Evolutionary conservation across 2,329 filamentous ascomycete species (phyloP).

Genomic region (Arthrobotrys sinensis): DNA sequence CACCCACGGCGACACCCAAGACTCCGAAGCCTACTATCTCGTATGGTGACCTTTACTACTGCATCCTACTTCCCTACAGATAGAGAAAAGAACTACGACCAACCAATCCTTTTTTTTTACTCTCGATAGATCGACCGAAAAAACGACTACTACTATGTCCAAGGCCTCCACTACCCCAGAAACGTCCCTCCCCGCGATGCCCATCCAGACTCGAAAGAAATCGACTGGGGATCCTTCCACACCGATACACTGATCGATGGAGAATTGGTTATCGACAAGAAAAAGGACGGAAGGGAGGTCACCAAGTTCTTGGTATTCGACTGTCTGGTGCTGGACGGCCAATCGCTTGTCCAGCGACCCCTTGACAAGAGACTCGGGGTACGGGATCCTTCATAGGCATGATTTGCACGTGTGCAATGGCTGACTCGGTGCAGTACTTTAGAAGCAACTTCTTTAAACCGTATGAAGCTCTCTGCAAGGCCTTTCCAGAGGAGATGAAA

Average conservation of each 20-base stretch:
- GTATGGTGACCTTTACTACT: conserved; percentile 37
- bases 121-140: conserved; percentile 85
- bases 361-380: conserved; percentile 86
- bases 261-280: conserved; percentile 89
- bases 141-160: conserved; percentile 94
- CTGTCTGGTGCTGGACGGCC: conserved; percentile 84
- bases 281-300: conserved; percentile 74
- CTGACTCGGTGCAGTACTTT: conserved; percentile 74
- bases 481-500: conserved; percentile 78
- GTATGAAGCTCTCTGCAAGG: conserved; percentile 75
- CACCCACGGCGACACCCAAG: conserved; percentile 75
- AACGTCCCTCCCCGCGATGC: conserved; percentile 65
- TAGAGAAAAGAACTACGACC: conserved; percentile 7
- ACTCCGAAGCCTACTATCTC: conserved; percentile 83
- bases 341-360: conserved; percentile 81
- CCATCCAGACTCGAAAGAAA: conserved; percentile 66
- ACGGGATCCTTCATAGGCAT: conserved; percentile 35
- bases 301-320: conserved; percentile 94
- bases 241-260: conserved; percentile 88
- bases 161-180: conserved; percentile 84
- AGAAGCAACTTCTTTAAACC: conserved; percentile 81
- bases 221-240: conserved; percentile 79
- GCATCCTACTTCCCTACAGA: conserved; percentile 5
- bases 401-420: not conserved
- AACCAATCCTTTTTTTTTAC: conserved; percentile 15